Evolutionary conservation across 2,329 filamentous ascomycete species (phyloP).

Genomic region (Ophiostoma ips): DNA sequence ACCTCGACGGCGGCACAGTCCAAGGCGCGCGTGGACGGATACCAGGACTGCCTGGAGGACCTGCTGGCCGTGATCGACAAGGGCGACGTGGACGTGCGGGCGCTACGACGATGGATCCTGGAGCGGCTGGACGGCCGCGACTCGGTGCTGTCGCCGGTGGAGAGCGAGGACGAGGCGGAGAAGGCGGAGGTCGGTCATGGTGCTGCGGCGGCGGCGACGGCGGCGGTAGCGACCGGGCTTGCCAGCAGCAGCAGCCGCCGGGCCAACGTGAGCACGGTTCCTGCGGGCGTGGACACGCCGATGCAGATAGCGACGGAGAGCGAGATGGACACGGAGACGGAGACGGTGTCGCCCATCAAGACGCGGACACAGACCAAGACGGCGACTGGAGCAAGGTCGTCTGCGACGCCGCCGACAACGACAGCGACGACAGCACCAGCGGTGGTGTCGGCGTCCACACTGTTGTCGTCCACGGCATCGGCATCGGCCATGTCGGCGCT

Average conservation of each 20-base stretch:
- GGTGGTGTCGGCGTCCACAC: not conserved
- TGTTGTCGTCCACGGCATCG: not conserved
- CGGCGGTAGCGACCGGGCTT: not conserved
- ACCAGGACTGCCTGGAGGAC: constrained; percentile 88
- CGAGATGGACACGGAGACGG: constrained; percentile 15
- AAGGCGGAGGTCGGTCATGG: constrained; percentile 48
- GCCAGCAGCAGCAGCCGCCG: not conserved
- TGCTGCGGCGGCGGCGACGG: constrained; percentile 33
- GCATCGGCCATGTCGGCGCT: not conserved
- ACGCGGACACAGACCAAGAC: constrained; percentile 12
- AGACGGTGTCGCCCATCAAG: constrained; percentile 25
- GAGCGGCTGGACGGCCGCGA: constrained; percentile 55
- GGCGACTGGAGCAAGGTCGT: constrained; percentile 4
- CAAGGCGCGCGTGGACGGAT: constrained; percentile 65
- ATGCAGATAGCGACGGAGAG: not conserved
- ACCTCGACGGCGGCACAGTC: constrained; percentile 67
- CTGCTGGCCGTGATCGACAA: constrained; percentile 74
- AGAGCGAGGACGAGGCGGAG: constrained; percentile 47
- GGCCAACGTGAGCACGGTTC: not conserved
- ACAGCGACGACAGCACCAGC: too few relatives aligned
- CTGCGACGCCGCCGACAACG: constrained; percentile 5
- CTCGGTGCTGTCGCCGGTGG: constrained; percentile 30
- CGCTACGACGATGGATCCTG: constrained; percentile 48
- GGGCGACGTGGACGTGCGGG: constrained; percentile 62
- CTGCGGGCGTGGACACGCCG: not conserved